phyloP scores from a whole-genome alignment of 805 yeast genomes.

The Lachancea meyersii region DNA sequence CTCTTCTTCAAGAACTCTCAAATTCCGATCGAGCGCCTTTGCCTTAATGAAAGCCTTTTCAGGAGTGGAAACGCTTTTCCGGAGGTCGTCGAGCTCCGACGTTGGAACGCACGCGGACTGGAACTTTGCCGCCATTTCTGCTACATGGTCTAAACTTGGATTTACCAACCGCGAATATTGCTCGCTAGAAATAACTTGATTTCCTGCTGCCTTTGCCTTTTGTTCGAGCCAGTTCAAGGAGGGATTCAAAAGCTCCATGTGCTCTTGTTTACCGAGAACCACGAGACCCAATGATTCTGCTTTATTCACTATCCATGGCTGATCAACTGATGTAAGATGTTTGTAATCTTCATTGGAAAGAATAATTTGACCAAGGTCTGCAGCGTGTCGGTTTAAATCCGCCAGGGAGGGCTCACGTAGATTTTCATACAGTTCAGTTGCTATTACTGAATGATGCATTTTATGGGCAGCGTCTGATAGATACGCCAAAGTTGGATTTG shows the following conservation, averaged over 20 bases:
- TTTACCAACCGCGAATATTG: not conserved
- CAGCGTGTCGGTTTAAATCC: not conserved
- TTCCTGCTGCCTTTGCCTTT: not conserved
- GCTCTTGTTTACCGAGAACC: not conserved
- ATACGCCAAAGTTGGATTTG: slow-evolving; percentile 11
- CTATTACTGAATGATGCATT: slow-evolving; percentile 9
- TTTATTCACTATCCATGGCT: not conserved
- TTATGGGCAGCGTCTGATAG: slow-evolving; percentile 11
- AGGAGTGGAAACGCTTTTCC: slow-evolving; percentile 10
- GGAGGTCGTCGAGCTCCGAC: slow-evolving; percentile 1
- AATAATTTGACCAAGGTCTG: not conserved
- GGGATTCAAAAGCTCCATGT: not conserved
- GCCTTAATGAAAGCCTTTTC: slow-evolving; percentile 11
- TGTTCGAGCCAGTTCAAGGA: not conserved
- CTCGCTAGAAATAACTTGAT: not conserved
- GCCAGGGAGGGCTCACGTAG: not conserved
- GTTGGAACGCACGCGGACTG: slow-evolving; percentile 19
- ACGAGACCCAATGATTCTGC: not conserved
- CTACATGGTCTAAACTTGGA: slow-evolving; percentile 11
- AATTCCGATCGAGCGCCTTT: slow-evolving; percentile 11
- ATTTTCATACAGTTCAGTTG: not conserved
- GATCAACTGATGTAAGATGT: not conserved
- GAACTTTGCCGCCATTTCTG: slow-evolving; percentile 22
- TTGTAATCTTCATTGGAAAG: not conserved
- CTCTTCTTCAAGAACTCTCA: slow-evolving; percentile 11